Percentiles rank a stretch among this genome's conserved stretches.
Evolutionary conservation across 2,329 filamentous ascomycete genomes (phyloP).

Genomic region (Calonectria fujianensis): DNA sequence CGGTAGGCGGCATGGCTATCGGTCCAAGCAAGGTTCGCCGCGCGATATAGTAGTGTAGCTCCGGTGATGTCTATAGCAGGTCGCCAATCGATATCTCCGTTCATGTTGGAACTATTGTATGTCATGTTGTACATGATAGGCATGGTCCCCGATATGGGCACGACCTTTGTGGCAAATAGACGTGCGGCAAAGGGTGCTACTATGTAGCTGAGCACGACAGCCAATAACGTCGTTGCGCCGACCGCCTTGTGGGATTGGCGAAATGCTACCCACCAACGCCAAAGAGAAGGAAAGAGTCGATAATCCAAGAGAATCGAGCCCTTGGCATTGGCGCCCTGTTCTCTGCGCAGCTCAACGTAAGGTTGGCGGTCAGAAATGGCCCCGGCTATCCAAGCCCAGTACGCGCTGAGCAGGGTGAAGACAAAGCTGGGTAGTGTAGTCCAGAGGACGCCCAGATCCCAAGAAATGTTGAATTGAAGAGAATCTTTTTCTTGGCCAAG

Average conservation of each 20-base stretch:
- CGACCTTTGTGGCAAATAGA: slow-evolving; percentile 40
- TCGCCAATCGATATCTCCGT: slow-evolving; percentile 40
- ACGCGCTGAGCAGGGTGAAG: not conserved
- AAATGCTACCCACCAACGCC: slow-evolving; percentile 43
- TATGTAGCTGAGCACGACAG: slow-evolving; percentile 37
- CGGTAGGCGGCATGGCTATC: slow-evolving; percentile 37
- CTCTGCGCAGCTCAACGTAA: slow-evolving; percentile 42
- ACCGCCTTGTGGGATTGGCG: slow-evolving; percentile 38
- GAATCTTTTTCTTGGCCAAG: not conserved
- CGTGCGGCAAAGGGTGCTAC: slow-evolving; percentile 42
- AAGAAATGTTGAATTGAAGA: slow-evolving; percentile 4
- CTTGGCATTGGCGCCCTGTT: slow-evolving; percentile 29
- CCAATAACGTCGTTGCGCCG: slow-evolving; percentile 40
- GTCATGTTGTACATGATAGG: slow-evolving; percentile 29
- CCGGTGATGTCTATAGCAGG: slow-evolving; percentile 40
- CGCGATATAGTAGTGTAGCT: slow-evolving; percentile 36
- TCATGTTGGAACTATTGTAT: slow-evolving; percentile 28
- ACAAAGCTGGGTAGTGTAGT: slow-evolving; percentile 2
- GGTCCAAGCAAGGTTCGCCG: slow-evolving; percentile 40
- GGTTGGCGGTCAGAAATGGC: slow-evolving; percentile 44
- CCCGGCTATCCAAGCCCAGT: slow-evolving; percentile 39
- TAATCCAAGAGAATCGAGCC: slow-evolving; percentile 42
- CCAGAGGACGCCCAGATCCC: not conserved
- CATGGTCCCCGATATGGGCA: slow-evolving; percentile 15
- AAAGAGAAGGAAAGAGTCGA: slow-evolving; percentile 30